These are phyloP conservation scores for Erythrophleum ivorense DNA, from an alignment of 331 rosid genomes.

Conservation along the genomic window DNA sequence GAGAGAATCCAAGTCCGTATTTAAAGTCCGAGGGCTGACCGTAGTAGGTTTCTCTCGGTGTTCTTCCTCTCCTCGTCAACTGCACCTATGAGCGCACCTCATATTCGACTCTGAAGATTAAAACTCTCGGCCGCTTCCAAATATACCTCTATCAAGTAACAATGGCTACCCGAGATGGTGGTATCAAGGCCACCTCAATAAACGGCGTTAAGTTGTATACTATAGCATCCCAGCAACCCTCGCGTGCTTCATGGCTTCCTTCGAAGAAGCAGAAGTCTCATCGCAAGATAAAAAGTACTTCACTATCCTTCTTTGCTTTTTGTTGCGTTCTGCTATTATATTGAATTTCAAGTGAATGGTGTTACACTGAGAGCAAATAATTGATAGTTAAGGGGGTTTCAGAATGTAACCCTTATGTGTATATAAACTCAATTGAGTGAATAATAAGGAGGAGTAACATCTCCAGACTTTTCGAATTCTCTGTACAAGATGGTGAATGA, in stretches of 20 bases:
- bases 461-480: not conserved
- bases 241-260: constrained; percentile 72
- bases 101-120: not conserved
- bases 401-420: not conserved
- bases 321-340: not conserved
- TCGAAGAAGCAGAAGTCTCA: constrained; percentile 71
- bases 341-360: not conserved
- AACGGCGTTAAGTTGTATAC: constrained; percentile 68
- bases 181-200: constrained; percentile 68
- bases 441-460: not conserved
- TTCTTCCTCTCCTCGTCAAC: not conserved
- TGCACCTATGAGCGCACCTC: not conserved
- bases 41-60: not conserved
- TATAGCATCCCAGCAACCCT: constrained; percentile 80
- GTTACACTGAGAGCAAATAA: not conserved
- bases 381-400: not conserved
- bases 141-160: constrained; percentile 10
- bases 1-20: too few species aligned
- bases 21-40: too few species aligned
- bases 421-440: not conserved
- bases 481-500: not conserved
- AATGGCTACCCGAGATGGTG: constrained; percentile 79
- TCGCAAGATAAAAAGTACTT: constrained; percentile 68
- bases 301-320: not conserved
- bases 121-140: not conserved